Evolutionary conservation across 306 rosid genomes (phyloP).

Genomic region (Begonia loranthoides): DNA sequence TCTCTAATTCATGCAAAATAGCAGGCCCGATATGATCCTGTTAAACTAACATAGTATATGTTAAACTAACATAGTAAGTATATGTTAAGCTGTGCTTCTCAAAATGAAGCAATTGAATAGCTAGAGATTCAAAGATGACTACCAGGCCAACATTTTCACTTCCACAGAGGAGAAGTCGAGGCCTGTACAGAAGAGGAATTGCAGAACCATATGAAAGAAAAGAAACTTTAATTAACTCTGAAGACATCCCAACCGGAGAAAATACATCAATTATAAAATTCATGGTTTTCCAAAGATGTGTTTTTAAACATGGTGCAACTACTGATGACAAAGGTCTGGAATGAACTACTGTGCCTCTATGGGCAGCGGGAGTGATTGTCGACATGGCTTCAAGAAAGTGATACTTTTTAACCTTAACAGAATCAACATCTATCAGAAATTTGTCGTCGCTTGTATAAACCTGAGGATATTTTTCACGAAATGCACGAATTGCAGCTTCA

Average conservation of each 20-base stretch:
- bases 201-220: conserved; percentile 87
- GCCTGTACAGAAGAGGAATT: conserved; percentile 85
- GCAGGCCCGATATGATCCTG: conserved; percentile 99
- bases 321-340: conserved; percentile 88
- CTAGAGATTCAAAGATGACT: conserved; percentile 42
- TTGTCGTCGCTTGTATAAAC: conserved; percentile 93
- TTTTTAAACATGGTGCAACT: conserved; percentile 73
- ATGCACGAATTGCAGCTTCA: conserved; percentile 90
- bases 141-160: conserved; percentile 95
- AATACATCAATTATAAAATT: conserved; percentile 55
- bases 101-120: conserved; percentile 13
- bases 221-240: conserved; percentile 74
- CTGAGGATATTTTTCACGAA: conserved; percentile 91
- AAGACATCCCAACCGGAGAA: conserved; percentile 40
- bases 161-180: conserved; percentile 84
- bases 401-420: conserved; percentile 69
- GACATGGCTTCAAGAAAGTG: conserved; percentile 96
- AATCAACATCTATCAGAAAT: conserved; percentile 87
- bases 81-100: conserved; percentile 36
- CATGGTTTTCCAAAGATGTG: conserved; percentile 65
- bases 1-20: conserved; percentile 90
- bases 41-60: conserved; percentile 93
- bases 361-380: conserved; percentile 97
- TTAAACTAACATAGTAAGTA: conserved; percentile 98
- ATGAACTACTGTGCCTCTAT: conserved; percentile 84